These are phyloP conservation scores for Penicillium sp. DNA, from an alignment of 2,329 filamentous ascomycete species.

Conservation along the genomic window DNA sequence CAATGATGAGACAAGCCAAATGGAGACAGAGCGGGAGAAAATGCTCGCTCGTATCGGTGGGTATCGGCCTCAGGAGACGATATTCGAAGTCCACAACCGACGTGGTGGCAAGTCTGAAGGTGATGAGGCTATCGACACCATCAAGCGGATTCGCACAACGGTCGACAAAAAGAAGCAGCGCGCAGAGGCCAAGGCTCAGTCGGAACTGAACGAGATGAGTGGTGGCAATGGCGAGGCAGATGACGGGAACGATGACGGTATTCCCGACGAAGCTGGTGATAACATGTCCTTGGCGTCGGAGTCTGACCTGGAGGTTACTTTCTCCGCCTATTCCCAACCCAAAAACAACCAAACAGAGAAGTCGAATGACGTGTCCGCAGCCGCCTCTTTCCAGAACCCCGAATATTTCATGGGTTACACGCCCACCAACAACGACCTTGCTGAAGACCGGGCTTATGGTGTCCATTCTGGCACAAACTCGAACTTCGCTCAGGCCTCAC, in stretches of 20 bases:
- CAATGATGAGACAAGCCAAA: constrained; percentile 59
- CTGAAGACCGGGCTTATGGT: constrained; percentile 89
- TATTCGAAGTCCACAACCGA: constrained; percentile 89
- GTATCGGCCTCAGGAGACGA: constrained; percentile 86
- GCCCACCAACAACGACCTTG: constrained; percentile 73
- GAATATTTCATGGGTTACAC: constrained; percentile 97
- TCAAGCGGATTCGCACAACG: constrained; percentile 44
- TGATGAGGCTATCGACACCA: constrained; percentile 60
- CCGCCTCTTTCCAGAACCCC: constrained; percentile 68
- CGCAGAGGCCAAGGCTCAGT: constrained; percentile 30
- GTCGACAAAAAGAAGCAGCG: constrained; percentile 45
- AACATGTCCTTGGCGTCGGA: constrained; percentile 61
- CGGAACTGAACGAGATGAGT: constrained; percentile 26
- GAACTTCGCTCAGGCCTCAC: constrained; percentile 85
- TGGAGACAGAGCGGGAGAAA: constrained; percentile 70
- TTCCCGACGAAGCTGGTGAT: constrained; percentile 36
- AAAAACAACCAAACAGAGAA: constrained; percentile 44
- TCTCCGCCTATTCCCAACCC: constrained; percentile 59
- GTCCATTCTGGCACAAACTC: constrained; percentile 75
- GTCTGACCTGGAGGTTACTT: constrained; percentile 65
- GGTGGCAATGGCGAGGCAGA: constrained; percentile 35
- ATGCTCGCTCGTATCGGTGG: constrained; percentile 88
- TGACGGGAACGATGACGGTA: constrained; percentile 38
- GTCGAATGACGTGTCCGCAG: constrained; percentile 49
- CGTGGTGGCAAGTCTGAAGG: constrained; percentile 59